These are phyloP conservation scores for Scenedesmus sp. DNA, from an alignment of 163 green algal species.

Conservation along the genomic window DNA sequence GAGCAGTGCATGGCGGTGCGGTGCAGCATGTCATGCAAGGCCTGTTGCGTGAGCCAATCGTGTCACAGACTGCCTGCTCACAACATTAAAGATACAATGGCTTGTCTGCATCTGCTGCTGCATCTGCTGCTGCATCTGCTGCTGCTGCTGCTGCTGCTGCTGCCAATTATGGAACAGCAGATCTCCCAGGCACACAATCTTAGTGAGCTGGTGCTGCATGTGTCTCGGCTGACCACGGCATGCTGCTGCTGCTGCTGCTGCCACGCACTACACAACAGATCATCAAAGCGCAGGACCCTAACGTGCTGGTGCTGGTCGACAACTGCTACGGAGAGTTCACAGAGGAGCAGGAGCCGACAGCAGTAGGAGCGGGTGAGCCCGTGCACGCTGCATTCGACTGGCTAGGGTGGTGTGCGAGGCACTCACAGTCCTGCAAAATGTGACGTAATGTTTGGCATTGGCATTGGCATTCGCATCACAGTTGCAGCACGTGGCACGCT, in stretches of 20 bases:
- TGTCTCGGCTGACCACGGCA: too few relatives aligned
- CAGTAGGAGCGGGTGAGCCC: constrained; percentile 77
- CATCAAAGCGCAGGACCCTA: constrained; percentile 79
- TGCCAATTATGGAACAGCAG: neutral
- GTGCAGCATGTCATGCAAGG: too few relatives aligned
- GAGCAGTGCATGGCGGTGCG: neutral
- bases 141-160: neutral
- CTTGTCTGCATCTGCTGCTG: too few relatives aligned
- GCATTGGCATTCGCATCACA: too few relatives aligned
- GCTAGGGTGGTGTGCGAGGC: too few relatives aligned
- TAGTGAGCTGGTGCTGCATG: constrained; percentile 80
- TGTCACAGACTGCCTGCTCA: too few relatives aligned
- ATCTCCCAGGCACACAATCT: constrained; percentile 76
- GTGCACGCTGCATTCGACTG: neutral
- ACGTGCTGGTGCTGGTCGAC: constrained; percentile 91
- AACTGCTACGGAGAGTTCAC: constrained; percentile 99
- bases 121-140: neutral
- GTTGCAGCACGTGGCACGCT: too few relatives aligned
- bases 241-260: constrained; percentile 12
- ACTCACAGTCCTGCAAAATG: too few relatives aligned
- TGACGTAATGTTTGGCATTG: too few relatives aligned
- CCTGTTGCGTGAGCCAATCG: too few relatives aligned
- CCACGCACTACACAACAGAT: neutral
- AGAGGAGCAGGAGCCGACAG: constrained; percentile 85
- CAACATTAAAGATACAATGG: too few relatives aligned